phyloP scores from a whole-genome alignment of 2,329 filamentous ascomycete species.

The Lecanoromycetidae sp. region DNA sequence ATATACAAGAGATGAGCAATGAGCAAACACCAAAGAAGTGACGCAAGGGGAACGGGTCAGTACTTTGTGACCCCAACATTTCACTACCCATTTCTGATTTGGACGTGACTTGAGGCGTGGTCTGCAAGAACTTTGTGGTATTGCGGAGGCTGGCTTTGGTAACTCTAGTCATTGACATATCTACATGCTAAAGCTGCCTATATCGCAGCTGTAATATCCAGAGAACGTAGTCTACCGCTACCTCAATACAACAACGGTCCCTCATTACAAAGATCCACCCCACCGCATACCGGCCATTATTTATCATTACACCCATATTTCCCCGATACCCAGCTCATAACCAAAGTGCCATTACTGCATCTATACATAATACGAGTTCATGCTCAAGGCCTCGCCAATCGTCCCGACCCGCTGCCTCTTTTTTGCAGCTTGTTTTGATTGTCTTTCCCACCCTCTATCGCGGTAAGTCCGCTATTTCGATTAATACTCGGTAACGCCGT shows the following conservation, averaged over 20 bases:
- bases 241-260: not conserved
- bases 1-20: not conserved
- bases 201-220: not conserved
- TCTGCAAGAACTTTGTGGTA: not conserved
- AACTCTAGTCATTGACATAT: not conserved
- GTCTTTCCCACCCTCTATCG: conserved; percentile 44
- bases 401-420: conserved; percentile 63
- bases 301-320: not conserved
- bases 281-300: not conserved
- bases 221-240: not conserved
- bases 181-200: not conserved
- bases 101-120: not conserved
- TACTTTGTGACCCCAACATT: not conserved
- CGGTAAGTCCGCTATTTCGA: conserved; percentile 30
- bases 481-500: conserved; percentile 25
- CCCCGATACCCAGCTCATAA: not conserved
- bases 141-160: not conserved
- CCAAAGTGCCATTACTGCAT: not conserved
- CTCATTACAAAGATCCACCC: not conserved
- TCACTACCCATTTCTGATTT: not conserved
- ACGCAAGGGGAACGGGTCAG: not conserved
- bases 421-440: conserved; percentile 53
- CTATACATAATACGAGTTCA: not conserved
- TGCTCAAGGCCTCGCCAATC: conserved; percentile 36
- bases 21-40: not conserved